phyloP scores from a whole-genome alignment of 2,329 filamentous ascomycete species.

The Laburnicola sp. region DNA sequence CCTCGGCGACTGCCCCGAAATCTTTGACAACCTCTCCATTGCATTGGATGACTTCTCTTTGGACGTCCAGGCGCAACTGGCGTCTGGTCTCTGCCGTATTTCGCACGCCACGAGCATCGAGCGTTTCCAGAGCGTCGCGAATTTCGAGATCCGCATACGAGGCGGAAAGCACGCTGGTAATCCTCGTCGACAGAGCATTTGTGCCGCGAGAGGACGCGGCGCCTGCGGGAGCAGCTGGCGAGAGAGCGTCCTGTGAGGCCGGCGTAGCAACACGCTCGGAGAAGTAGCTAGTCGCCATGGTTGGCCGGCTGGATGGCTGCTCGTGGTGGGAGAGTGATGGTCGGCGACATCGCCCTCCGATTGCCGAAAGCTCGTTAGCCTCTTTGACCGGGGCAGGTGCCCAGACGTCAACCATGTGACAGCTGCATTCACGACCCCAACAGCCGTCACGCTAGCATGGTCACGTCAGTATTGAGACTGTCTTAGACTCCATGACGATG shows the following conservation, averaged over 20 bases:
- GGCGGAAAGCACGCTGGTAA: conserved; percentile 82
- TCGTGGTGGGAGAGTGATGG: conserved; percentile 3
- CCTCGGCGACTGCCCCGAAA: conserved; percentile 87
- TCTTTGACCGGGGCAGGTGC: conserved; percentile 12
- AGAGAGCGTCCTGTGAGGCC: conserved; percentile 31
- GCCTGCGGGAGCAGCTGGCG: conserved; percentile 31
- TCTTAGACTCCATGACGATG: conserved; percentile 28
- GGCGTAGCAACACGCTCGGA: conserved; percentile 33
- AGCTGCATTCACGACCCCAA: conserved; percentile 20
- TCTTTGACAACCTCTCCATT: conserved; percentile 88
- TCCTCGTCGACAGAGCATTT: conserved; percentile 76
- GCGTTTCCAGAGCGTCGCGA: conserved; percentile 75
- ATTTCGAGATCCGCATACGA: conserved; percentile 94
- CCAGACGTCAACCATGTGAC: conserved; percentile 23
- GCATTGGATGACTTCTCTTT: conserved; percentile 89
- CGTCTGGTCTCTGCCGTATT: conserved; percentile 80
- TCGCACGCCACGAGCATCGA: conserved; percentile 70
- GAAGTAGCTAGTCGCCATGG: conserved; percentile 39
- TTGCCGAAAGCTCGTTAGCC: conserved; percentile 18
- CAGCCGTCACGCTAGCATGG: conserved; percentile 24
- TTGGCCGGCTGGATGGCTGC: neutral
- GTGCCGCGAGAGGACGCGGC: conserved; percentile 39
- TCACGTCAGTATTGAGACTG: conserved; percentile 16
- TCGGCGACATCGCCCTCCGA: conserved; percentile 13
- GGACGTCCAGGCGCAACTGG: conserved; percentile 77